Conservation (phyloP, 2,329 filamentous ascomycete genomes). For the Colletotrichum zoysiae region DNA sequence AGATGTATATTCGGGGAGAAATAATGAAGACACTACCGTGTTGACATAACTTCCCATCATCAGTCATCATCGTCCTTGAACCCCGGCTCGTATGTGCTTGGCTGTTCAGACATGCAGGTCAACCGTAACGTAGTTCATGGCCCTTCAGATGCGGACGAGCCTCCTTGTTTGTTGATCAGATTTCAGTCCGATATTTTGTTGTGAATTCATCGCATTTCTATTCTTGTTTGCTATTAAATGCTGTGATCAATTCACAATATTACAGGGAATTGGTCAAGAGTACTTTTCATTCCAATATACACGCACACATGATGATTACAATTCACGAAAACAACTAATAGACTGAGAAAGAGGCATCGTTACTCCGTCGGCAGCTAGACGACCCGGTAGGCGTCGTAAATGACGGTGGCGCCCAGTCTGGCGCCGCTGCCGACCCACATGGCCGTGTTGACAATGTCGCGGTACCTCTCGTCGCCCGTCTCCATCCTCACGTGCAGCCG, state of each 20-base stretch:
- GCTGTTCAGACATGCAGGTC: not conserved
- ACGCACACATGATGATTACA: not conserved
- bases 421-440: conserved; percentile 64
- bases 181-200: not conserved
- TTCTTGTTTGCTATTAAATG: not conserved
- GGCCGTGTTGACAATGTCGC: conserved; percentile 62
- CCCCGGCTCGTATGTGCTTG: not conserved
- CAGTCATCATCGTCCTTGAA: not conserved
- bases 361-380: not conserved
- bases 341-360: not conserved
- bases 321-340: not conserved
- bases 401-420: conserved; percentile 46
- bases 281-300: not conserved
- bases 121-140: accelerated
- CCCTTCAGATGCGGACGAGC: not conserved
- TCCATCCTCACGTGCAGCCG: conserved; percentile 64
- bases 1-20: not conserved
- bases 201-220: not conserved
- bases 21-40: not conserved
- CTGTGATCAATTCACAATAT: not conserved
- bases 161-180: too few species aligned
- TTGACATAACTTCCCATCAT: too few species aligned
- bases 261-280: accelerated
- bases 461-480: conserved; percentile 63
- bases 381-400: conserved; percentile 41